Conservation (phyloP, 1,284 basidiomycete species). For the Coniferiporia sulphurascens region DNA sequence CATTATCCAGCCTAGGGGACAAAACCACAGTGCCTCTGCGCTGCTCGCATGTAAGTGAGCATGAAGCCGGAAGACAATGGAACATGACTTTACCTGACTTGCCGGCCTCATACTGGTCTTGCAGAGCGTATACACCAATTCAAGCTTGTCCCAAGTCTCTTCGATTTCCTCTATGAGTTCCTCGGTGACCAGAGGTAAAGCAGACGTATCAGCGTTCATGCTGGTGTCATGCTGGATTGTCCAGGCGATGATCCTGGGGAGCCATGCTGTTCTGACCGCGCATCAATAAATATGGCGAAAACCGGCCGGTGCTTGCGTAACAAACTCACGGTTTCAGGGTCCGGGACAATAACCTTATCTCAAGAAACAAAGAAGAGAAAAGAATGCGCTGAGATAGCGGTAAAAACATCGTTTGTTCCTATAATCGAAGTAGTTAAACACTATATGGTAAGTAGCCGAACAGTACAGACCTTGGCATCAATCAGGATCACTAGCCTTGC, state of each 20-base stretch:
- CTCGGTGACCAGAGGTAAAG: slow-evolving; percentile 25
- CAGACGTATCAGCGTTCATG: slow-evolving; percentile 14
- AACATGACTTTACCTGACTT: slow-evolving; percentile 35
- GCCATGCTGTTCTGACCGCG: slow-evolving; percentile 49
- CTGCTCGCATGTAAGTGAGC: slow-evolving; percentile 8
- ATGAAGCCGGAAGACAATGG: background rate
- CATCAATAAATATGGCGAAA: slow-evolving; percentile 1
- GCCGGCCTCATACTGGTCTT: slow-evolving; percentile 39
- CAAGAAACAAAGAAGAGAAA: slow-evolving; percentile 52
- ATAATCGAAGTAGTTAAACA: slow-evolving; percentile 5
- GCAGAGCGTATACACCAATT: slow-evolving; percentile 46
- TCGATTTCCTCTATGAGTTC: slow-evolving; percentile 42
- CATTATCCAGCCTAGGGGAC: slow-evolving; percentile 27
- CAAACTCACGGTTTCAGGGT: slow-evolving; percentile 56
- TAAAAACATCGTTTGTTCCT: slow-evolving; percentile 50
- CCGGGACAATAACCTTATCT: slow-evolving; percentile 54
- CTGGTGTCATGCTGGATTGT: slow-evolving; percentile 33
- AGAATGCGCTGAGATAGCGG: slow-evolving; percentile 54
- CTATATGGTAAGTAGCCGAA: background rate
- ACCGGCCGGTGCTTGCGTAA: background rate
- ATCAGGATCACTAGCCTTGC: slow-evolving; percentile 51
- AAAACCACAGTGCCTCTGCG: slow-evolving; percentile 41
- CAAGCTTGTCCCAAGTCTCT: slow-evolving; percentile 39
- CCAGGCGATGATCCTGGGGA: slow-evolving; percentile 50
- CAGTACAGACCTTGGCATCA: slow-evolving; percentile 50